phyloP scores from a whole-genome alignment of 805 yeast genomes.

The Lipomyces mesembrius region DNA sequence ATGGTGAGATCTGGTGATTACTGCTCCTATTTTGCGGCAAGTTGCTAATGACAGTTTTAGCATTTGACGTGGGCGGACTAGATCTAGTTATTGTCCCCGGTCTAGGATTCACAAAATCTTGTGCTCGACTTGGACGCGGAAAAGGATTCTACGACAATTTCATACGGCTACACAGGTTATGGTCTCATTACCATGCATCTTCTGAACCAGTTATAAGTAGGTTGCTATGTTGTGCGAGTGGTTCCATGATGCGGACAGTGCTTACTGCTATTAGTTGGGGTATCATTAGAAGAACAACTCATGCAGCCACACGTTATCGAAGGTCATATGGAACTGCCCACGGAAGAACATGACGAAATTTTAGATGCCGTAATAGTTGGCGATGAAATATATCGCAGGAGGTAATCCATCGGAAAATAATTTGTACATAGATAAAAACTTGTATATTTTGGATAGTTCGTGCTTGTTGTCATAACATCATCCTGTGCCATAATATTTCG shows the following conservation, averaged over 20 bases:
- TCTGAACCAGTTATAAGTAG: background rate
- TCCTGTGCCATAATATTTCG: background rate
- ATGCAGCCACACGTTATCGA: conserved; percentile 43
- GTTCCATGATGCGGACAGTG: background rate
- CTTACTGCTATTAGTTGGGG: conserved; percentile 51
- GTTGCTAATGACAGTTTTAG: conserved; percentile 10
- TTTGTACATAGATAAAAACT: background rate
- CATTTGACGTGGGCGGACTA: conserved; percentile 50
- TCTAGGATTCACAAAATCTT: conserved; percentile 65
- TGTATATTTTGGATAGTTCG: background rate
- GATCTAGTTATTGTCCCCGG: conserved; percentile 86
- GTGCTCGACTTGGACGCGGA: conserved; percentile 83
- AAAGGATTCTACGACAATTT: conserved; percentile 90
- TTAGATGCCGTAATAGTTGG: conserved; percentile 61
- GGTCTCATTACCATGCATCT: conserved; percentile 34
- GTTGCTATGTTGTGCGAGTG: background rate
- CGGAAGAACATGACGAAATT: conserved; percentile 65
- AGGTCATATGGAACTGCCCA: conserved; percentile 49
- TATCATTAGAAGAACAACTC: conserved; percentile 69
- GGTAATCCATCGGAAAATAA: background rate
- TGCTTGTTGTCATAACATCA: background rate
- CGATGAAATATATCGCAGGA: conserved; percentile 39
- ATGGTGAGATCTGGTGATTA: conserved; percentile 1
- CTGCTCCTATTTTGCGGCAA: background rate
- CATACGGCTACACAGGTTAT: conserved; percentile 55